phyloP scores from a whole-genome alignment of 1,284 basidiomycete genomes.

The Rhodotorula sp. region DNA sequence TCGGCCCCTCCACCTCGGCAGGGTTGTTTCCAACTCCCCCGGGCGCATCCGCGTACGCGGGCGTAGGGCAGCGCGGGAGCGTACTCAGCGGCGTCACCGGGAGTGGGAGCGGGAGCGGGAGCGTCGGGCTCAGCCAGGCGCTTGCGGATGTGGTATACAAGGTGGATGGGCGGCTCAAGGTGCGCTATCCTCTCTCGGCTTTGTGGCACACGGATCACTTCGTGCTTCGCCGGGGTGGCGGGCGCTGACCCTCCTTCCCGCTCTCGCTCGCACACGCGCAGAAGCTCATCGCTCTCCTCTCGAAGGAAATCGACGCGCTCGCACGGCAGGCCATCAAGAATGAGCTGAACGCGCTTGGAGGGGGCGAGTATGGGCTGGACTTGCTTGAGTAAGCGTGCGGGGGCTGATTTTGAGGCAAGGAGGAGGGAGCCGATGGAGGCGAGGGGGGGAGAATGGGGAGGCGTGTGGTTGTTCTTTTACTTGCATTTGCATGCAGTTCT shows the following conservation, averaged over 20 bases:
- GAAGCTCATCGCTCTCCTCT: constrained; percentile 73
- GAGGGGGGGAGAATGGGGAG: no score
- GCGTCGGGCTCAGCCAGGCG: constrained; percentile 47
- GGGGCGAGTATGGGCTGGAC: constrained; percentile 9
- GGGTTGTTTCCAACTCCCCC: constrained; percentile 14
- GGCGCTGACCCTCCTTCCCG: background rate
- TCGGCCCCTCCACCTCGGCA: constrained; percentile 59
- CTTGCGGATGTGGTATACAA: constrained; percentile 68
- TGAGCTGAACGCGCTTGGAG: constrained; percentile 65
- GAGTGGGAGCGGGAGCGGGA: background rate
- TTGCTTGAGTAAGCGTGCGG: background rate
- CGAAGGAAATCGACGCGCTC: constrained; percentile 78
- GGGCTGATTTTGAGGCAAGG: background rate
- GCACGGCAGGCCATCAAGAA: constrained; percentile 76
- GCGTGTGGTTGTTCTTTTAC: no score
- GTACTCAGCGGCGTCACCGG: constrained; percentile 49
- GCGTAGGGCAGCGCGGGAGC: no score
- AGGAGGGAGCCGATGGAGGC: no score
- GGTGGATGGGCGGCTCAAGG: constrained; percentile 78
- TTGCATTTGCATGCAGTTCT: no score
- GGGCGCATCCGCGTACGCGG: constrained; percentile 47
- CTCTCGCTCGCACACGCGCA: constrained; percentile 48
- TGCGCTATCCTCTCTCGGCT: constrained; percentile 50
- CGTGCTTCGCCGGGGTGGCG: no score
- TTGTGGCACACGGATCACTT: background rate